phyloP scores from a whole-genome alignment of 2,329 filamentous ascomycete species.

The Ophiostoma tasmaniense region DNA sequence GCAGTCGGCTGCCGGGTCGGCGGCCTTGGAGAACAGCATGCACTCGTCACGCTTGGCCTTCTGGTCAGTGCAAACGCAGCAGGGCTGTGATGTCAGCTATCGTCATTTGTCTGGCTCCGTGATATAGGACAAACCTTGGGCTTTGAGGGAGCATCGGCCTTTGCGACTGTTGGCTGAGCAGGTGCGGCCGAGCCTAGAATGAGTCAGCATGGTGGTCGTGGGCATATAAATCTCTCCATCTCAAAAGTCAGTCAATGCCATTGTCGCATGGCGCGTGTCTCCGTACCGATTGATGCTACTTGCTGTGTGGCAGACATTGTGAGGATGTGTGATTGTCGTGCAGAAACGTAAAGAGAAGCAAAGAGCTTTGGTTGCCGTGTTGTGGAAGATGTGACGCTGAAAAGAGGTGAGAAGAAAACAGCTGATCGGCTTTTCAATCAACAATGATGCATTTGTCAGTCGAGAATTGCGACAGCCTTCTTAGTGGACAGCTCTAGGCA shows the following conservation, averaged over 20 bases:
- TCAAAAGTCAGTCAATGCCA: background rate
- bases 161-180: conserved; percentile 23
- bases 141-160: conserved; percentile 30
- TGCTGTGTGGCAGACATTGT: conserved; percentile 26
- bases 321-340: background rate
- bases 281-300: conserved; percentile 26
- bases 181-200: conserved; percentile 4
- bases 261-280: background rate
- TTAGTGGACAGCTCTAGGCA: conserved; percentile 6
- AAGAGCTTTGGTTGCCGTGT: background rate
- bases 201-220: background rate
- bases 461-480: conserved; percentile 16
- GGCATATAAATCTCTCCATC: background rate
- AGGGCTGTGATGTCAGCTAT: conserved; percentile 54
- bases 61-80: conserved; percentile 95
- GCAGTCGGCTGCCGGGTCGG: conserved; percentile 79
- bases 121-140: conserved; percentile 34
- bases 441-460: conserved; percentile 15
- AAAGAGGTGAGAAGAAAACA: background rate
- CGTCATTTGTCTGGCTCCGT: too few species aligned
- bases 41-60: conserved; percentile 91
- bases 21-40: conserved; percentile 89
- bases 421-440: conserved; percentile 6
- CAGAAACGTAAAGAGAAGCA: background rate
- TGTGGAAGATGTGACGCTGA: background rate